Evolutionary conservation across 768 basidiomycete genomes (phyloP), one percentile per base, ranked within the genome.

Genomic region (Cyclocybe cylindracea): DNA sequence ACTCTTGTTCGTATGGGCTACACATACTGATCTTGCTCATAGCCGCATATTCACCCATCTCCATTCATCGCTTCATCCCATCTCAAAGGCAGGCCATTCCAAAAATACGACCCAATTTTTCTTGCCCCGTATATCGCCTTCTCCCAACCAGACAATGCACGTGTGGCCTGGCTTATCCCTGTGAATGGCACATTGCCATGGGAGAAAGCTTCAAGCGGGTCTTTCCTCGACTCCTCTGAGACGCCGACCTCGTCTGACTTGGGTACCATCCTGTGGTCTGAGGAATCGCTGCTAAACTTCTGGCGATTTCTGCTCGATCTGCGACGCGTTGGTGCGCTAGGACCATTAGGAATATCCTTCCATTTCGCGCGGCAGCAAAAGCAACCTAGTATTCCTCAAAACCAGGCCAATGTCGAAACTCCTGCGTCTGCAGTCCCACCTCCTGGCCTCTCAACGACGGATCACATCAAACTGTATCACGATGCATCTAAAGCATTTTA

Each of bases 401-500:
- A 13, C 18, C 49, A 33, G 37, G 24, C 39, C 19, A 16, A 43
- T 4, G 24, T 10, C 18, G 10, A 18, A 33, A 19, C 39, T 34
- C 40, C 32, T 39, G 53, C 45, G 35, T 24, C 24, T 24, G 24
- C 36, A 38, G n/a, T 44, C n/a, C 38, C 40, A n/a, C 7, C 37
- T 7, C 18, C 33, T 50, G 45, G 31, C 60, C 60, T 14, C 48
- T 78, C 44, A 35, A 50, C 51, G 7, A 60, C 70, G 39, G 83
- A 85, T 58, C 70, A 79, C 57, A 77, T 86, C 69, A 84, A 82
- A 62, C 64, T 86, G 33, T 84, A 83, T 62, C 83, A 84, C 58
- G 82, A 84, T 55, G 72, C 76, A 31, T 54, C 62, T 35, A 69
- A 73, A 55, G 72, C 80, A 6, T 73, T 83, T 64, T 65, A 68